Evolutionary conservation across 2,329 filamentous ascomycete species (phyloP), one percentile per base, ranked within the genome.

Genomic region (Mollisiaceae sp.): DNA sequence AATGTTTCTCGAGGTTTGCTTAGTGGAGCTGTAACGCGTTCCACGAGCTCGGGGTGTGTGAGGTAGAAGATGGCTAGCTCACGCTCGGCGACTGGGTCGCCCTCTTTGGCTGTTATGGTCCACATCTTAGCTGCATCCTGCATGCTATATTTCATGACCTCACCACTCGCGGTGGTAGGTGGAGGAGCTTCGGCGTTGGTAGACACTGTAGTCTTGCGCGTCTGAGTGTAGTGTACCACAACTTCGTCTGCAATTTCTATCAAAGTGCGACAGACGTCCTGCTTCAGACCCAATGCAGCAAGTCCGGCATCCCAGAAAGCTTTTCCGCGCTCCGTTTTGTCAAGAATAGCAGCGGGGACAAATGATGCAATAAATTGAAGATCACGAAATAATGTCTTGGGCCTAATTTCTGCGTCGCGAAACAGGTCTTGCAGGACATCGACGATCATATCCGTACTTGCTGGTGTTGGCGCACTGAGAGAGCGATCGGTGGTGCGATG

Each of bases 61-160:
- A 99, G 86, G 77, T 97, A 98, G 73, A 98, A 91, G 68, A 97
- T 91, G 1, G 92, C 95, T 18, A 99, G 85, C 79, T 99, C 95
- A 59, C 95, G 89, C 80, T 98, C 94, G 5, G 94, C 94, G 14
- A 92, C 91, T 0, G 93, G 85, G 67, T 94, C 88, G 45, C 94
- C 94, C 79, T 99, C 95, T 76, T 94, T 95, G 18, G 95, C 95
- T 1, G 94, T 94, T 75, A 97, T 95, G 68, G 92, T 91, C 83
- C 92, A 93, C 89, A 98, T 95, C 71, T 86, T 88, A 2, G 91
- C 94, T 0, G 93, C 94, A 75, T 97, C 93, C 52, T 88, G 84
- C 75, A 95, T 87, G 64, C 85, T 88, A 78, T 92, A 89, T 56
- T 88, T 85, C 63, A 88, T 84, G 2, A 86, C 64, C 22, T 75